Evolutionary conservation across 176 grass and related monocot genomes (phyloP).

Genomic region (Eremochloa ophiuroides): DNA sequence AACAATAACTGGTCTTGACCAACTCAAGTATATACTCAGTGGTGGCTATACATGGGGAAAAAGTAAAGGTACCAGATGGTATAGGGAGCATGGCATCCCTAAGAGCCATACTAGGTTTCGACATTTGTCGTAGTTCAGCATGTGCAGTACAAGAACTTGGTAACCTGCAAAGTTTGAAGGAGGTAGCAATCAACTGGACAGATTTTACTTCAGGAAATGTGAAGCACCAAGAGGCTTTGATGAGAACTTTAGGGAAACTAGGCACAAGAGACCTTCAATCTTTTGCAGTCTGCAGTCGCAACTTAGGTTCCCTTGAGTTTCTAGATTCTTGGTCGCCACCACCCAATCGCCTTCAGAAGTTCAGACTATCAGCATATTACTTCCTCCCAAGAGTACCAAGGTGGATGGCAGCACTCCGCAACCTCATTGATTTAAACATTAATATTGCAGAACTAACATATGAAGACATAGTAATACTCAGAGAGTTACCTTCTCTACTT

Average conservation of each 20-base stretch:
- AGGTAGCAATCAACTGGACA: conserved; percentile 23
- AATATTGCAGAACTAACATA: conserved; percentile 22
- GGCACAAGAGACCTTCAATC: conserved; percentile 15
- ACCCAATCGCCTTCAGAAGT: conserved; percentile 29
- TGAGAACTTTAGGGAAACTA: conserved; percentile 22
- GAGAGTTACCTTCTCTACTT: conserved; percentile 22
- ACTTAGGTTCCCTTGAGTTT: conserved; percentile 7
- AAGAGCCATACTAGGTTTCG: conserved; percentile 15
- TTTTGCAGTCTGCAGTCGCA: conserved; percentile 21
- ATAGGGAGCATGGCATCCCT: conserved; percentile 18
- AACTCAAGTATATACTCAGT: conserved; percentile 20
- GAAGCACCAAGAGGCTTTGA: conserved; percentile 16
- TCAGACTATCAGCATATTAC: conserved; percentile 20
- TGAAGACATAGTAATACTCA: conserved; percentile 27
- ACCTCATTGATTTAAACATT: conserved; percentile 34
- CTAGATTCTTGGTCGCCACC: conserved; percentile 12
- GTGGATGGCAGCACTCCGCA: conserved; percentile 30
- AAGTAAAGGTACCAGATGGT: conserved; percentile 33
- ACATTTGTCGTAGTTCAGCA: conserved; percentile 23
- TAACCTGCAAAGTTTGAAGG: conserved; percentile 4
- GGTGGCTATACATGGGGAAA: conserved; percentile 29
- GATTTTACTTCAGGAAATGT: conserved; percentile 14
- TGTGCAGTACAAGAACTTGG: conserved; percentile 23
- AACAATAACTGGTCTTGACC: background rate
- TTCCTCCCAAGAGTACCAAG: conserved; percentile 35